phyloP scores from a whole-genome alignment of 2,329 filamentous ascomycete genomes.

The Trichoderma gracile region DNA sequence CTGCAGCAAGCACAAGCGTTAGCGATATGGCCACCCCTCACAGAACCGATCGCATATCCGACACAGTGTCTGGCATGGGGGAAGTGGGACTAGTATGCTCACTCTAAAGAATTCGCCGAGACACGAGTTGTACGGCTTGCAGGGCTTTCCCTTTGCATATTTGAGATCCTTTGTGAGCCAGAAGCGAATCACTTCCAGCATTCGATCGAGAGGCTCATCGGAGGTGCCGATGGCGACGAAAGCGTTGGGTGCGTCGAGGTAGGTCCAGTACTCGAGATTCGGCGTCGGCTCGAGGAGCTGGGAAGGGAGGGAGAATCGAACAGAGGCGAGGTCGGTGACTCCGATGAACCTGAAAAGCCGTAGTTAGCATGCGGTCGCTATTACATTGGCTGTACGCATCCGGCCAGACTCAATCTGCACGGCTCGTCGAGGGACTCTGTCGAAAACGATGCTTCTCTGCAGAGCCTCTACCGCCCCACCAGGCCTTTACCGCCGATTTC shows the following conservation, averaged over 20 bases:
- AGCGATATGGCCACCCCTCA: background rate
- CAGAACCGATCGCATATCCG: background rate
- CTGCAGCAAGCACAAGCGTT: constrained; percentile 44
- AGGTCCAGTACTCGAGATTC: constrained; percentile 99
- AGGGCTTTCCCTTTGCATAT: constrained; percentile 97
- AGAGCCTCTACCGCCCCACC: constrained; percentile 23
- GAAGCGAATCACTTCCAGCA: constrained; percentile 91
- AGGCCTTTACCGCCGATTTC: constrained; percentile 25
- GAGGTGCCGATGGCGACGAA: constrained; percentile 84
- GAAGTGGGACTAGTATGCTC: no score
- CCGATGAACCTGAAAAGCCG: constrained; percentile 75
- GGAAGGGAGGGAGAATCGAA: constrained; percentile 93
- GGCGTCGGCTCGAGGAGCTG: constrained; percentile 95
- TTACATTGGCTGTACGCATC: background rate
- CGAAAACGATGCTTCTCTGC: background rate
- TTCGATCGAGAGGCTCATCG: constrained; percentile 86
- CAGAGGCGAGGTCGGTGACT: constrained; percentile 90
- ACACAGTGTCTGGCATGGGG: background rate
- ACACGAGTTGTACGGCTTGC: constrained; percentile 98
- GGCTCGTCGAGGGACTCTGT: background rate
- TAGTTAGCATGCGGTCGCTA: background rate
- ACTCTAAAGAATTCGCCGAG: constrained; percentile 96
- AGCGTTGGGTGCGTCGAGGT: constrained; percentile 90
- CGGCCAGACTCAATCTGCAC: background rate
- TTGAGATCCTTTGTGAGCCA: constrained; percentile 99